Base-by-base conservation (phyloP, 78 protist species). In the Dictyostelium intermedium region DNA sequence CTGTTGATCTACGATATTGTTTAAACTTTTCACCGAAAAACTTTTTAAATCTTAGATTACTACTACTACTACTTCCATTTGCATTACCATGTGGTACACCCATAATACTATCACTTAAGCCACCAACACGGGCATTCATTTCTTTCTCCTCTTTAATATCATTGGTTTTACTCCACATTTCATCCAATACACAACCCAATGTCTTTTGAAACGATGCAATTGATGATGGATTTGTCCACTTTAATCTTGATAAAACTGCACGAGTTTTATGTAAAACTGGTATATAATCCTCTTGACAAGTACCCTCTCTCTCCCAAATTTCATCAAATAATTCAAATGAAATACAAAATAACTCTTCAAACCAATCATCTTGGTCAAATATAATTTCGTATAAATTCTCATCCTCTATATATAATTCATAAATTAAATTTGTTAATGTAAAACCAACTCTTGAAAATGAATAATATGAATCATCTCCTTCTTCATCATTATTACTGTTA, bases 311-410 rank as follows among this genome's bases (percentile, higher is more conserved):
- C 5, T 89, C 94, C 94, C 94, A 89, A 23, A 89, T 89, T 70
- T 89, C 94, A 70, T 89, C 94, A 69, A 89, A 89, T 3, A 89
- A 70, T 69, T 89, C 94, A 45, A 89, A 89, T 25, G 94, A 78
- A 69, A 89, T 89, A 16, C 86, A 89, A 80, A 89, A 89, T 66
- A 89, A 63, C 23, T 89, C 94, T 89, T 89, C 94, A 69, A 80
- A 89, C 94, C 94, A 89, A 50, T 89, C 94, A 70, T 89, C 94
- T 80, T 89, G 94, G 35, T 89, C 94, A 45, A 89, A 89, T 18
- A 89, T 89, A 70, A 89, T 66, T 70, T 89, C 94, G 81, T 89
- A 89, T 7, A 89, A 11, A 80, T 89, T 89, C 47, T 89, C 94
- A 70, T 89, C 94, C 32, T 89, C 94, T 18, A 89, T 89, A 80